Conservation (phyloP, 2,329 filamentous ascomycete genomes). For the Colletotrichum nymphaeae region DNA sequence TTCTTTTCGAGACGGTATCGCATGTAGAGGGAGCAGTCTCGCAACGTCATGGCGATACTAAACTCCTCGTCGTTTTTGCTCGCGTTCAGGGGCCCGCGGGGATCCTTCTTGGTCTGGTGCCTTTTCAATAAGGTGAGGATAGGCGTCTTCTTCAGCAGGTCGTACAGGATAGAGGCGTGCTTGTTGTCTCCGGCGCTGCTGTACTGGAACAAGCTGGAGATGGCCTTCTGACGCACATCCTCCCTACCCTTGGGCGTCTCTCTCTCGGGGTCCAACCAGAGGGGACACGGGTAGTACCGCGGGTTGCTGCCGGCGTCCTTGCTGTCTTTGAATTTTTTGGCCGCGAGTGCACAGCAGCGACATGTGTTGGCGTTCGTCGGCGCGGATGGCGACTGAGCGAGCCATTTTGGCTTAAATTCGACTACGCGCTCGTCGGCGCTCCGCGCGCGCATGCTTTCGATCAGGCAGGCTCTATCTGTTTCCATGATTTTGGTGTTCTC, state of each 20-base stretch:
- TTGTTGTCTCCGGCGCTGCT: constrained; percentile 11
- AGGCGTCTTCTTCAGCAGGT: not conserved
- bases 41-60: constrained; percentile 80
- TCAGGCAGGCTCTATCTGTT: constrained; percentile 61
- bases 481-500: constrained; percentile 42
- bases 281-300: constrained; percentile 30
- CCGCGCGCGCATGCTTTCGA: constrained; percentile 76
- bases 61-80: constrained; percentile 60
- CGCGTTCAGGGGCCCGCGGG: constrained; percentile 54
- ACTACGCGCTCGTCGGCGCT: constrained; percentile 52
- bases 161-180: constrained; percentile 16
- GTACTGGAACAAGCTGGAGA: constrained; percentile 13
- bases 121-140: constrained; percentile 8
- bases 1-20: constrained; percentile 45
- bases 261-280: constrained; percentile 30
- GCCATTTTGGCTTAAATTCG: constrained; percentile 90
- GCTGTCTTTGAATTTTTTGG: constrained; percentile 48
- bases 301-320: constrained; percentile 25
- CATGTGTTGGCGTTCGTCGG: constrained; percentile 73
- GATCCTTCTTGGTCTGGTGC: constrained; percentile 55
- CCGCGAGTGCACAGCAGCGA: constrained; percentile 76
- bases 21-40: constrained; percentile 82
- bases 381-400: constrained; percentile 79
- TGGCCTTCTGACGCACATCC: constrained; percentile 6
- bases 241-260: not conserved